Evolutionary conservation across 331 rosid genomes (phyloP), one percentile per base, ranked within the genome.

Genomic region (Malus hybrid): DNA sequence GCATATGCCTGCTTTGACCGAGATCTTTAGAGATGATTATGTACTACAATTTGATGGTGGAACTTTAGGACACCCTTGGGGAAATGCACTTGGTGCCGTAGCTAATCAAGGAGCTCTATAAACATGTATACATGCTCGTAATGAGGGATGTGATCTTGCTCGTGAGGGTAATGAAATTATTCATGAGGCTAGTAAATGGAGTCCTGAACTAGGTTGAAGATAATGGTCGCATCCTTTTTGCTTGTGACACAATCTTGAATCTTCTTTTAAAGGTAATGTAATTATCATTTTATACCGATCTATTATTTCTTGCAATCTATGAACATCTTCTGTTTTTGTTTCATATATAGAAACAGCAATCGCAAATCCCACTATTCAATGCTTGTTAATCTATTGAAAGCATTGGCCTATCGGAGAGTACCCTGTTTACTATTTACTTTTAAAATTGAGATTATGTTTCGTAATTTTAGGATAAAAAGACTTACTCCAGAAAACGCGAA

Each of bases 181-280:
- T 28, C 3, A 28, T 28, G 29, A 28, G 29, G 29, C 29, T 28
- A 28, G 29, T 28, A 28, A 28, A 28, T 28, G 3, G 29, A 28
- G 29, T 28, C 29, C 3, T 28, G 29, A 28, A 28, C 29, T 28
- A 28, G 29, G 29, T 28, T 28, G 29, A 28, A 28, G 29, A 28
- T 28, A 77, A 76, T 71, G 83, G 96, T 75, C 73, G 89, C 71
- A 68, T 88, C 83, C 86, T 90, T 80, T 78, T 90, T 89, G 97
- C 97, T 8, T 91, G 96, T 83, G 97, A 94, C 78, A 91, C 95
- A 54, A 77, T 91, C 72, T 65, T 91, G 90, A 94, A 91, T 81
- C 77, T 94, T 70, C 87, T 91, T 63, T 71, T 94, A 62, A 87
- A 91, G 98, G 98, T 94, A 82, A 78, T 46, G 32, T 34, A 79